Evolutionary conservation across 1,139 yeast species (phyloP), one percentile per base, ranked within the genome.

Genomic region (Candida glucosophila): DNA sequence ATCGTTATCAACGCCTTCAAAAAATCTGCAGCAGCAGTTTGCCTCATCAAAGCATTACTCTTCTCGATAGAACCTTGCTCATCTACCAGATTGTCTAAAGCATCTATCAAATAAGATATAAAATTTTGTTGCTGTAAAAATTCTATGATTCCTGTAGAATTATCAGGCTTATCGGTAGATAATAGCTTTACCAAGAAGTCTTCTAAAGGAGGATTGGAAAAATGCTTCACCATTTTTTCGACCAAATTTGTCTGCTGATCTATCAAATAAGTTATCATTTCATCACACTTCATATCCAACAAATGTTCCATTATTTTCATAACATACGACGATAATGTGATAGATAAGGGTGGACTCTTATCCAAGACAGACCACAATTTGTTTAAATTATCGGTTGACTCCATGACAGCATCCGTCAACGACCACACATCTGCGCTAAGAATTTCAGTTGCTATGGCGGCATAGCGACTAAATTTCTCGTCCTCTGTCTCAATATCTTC

Each of bases 351-450:
- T 10, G 41, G 41, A 21, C 43, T 49, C 11, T 53, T 32, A 28
- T 83, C 94, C 35, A 90, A 64, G 13, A 88, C 64, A 14, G 73
- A 55, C 98, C 98, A 90, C 29, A 90, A 58, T 43, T 68, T 73
- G 33, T 73, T 72, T 36, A 92, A 53, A 26, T 82, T 64, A 12
- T 62, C 66, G 3, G 73, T 63, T 32, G 77, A 73, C 41, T 82
- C 92, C 79, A 90, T 79, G 26, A 90, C 77, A 1, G 95, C 77
- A 41, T 90, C 95, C 4, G 95, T 82, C 19, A 92, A 65, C 4
- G 94, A 81, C 96, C 96, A 90, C 5, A 86, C 92, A 46, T 90
- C 97, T 4, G 93, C 86, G 29, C 90, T 75, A 22, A 90, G 62
- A 22, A 90, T 79, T 47, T 92, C 98, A 2, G 95, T 83, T 4